Evolutionary conservation across 2,329 filamentous ascomycete species (phyloP), one percentile per base, ranked within the genome.

Genomic region (Xylariales sp.): DNA sequence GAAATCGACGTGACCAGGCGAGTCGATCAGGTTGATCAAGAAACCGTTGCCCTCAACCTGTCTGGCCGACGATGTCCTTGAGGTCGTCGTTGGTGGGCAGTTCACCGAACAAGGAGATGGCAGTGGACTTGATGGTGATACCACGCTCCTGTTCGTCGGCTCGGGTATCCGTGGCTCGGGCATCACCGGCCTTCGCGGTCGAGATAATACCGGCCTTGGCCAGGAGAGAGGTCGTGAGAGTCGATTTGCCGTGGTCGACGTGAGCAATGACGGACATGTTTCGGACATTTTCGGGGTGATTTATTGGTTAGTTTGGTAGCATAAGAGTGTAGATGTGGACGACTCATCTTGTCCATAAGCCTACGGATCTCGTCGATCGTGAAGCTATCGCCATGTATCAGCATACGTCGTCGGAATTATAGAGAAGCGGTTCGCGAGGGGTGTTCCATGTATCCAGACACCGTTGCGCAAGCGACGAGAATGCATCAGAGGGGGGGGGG

Each of bases 201-300:
- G 93, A 97, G 69, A 98, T 88, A 67, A 98, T 98, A 91, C 93
- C 93, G 64, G 91, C 91, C 77, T 94, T 93, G 77, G 95, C 89
- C 68, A 98, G 86, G 57, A 98, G 88, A 62, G 93, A 97, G 76
- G 98, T 94, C 83, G 91, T 96, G 63, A 98, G 82, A 68, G 93
- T 98, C 61, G 93, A 98, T 77, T 98, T 98, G 79, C 93, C 93
- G 83, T 98, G 93, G 75, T 98, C 93, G 84, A 98, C 90, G 79
- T 98, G 93, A 71, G 93, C 93, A 88, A 97, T 97, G 71, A 98
- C 93, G 77, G 89, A 96, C 91, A 96, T 97, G 84, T 97, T 97
- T 73, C 79, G 77, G 68, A 84, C 79, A 70, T 84, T 84, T 66
- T 68, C 76, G 58, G 86, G 82, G 74, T 84, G 83, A 86, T 87